These are phyloP conservation scores for Ganoderma resinaceum DNA, from an alignment of 1,284 basidiomycete genomes.

Conservation along the genomic window DNA sequence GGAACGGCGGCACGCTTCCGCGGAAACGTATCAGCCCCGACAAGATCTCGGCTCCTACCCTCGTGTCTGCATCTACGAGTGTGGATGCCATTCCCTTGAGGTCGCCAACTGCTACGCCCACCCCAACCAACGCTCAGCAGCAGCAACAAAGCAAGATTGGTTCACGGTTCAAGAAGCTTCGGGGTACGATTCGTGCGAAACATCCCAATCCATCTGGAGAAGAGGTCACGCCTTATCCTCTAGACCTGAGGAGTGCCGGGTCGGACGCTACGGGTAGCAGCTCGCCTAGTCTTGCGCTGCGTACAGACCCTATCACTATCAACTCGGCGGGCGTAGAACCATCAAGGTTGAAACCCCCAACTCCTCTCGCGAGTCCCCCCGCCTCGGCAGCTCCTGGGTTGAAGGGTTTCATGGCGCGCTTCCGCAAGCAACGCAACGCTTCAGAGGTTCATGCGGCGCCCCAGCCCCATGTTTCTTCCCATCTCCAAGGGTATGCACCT, in stretches of 20 bases:
- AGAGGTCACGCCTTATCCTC: constrained; percentile 54
- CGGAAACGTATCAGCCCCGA: constrained; percentile 71
- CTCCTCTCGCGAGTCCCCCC: constrained; percentile 56
- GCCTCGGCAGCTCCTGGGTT: constrained; percentile 75
- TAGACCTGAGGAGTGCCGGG: constrained; percentile 43
- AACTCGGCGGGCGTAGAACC: constrained; percentile 54
- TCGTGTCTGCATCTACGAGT: constrained; percentile 78
- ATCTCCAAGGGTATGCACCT: constrained; percentile 19
- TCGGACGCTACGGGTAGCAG: constrained; percentile 29
- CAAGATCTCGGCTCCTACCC: constrained; percentile 76
- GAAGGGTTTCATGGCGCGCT: constrained; percentile 81
- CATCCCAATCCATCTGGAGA: constrained; percentile 55
- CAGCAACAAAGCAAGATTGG: constrained; percentile 39
- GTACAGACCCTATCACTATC: constrained; percentile 39
- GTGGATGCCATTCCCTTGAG: constrained; percentile 77
- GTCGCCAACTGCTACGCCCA: constrained; percentile 42
- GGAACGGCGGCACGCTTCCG: constrained; percentile 40
- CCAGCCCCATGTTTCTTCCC: constrained; percentile 12
- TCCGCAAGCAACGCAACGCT: constrained; percentile 64
- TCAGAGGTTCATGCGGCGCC: constrained; percentile 39
- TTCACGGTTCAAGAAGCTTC: constrained; percentile 72
- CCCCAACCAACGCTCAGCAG: constrained; percentile 29
- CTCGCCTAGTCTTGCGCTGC: constrained; percentile 30
- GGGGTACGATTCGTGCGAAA: constrained; percentile 74
- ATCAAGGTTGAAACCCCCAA: constrained; percentile 55